Evolutionary conservation across 257 asterid species (phyloP).

Genomic region (Catharanthus roseus): DNA sequence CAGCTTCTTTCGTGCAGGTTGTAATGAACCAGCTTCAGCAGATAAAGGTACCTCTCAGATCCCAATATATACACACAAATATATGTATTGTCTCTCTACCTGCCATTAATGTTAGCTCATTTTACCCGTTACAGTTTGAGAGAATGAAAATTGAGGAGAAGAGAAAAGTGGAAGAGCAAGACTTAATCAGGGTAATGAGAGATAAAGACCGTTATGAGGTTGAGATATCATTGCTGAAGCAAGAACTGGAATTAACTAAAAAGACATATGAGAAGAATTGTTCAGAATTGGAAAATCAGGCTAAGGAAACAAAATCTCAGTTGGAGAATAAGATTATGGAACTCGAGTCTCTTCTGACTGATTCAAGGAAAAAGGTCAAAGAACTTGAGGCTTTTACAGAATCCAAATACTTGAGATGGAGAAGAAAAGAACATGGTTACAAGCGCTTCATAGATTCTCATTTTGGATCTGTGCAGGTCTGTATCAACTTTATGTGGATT

Average conservation of each 20-base stretch:
- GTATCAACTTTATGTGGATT: constrained; percentile 16
- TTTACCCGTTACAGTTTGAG: constrained; percentile 50
- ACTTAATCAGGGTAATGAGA: constrained; percentile 46
- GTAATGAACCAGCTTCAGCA: constrained; percentile 51
- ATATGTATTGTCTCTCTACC: constrained; percentile 5
- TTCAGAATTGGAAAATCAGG: constrained; percentile 46
- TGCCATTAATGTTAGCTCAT: constrained; percentile 11
- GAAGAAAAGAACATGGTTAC: constrained; percentile 70
- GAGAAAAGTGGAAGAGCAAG: constrained; percentile 52
- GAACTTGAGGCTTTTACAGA: constrained; percentile 81
- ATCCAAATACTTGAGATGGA: constrained; percentile 67
- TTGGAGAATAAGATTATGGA: constrained; percentile 58
- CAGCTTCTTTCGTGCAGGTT: constrained; percentile 43
- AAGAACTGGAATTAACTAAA: constrained; percentile 49
- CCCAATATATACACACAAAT: not conserved
- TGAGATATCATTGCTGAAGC: constrained; percentile 47
- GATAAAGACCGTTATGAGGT: constrained; percentile 53
- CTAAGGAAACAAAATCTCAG: constrained; percentile 46
- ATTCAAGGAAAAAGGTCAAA: constrained; percentile 60
- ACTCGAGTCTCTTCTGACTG: constrained; percentile 55
- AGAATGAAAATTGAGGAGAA: constrained; percentile 63
- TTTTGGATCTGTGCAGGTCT: constrained; percentile 65
- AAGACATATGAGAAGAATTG: constrained; percentile 46
- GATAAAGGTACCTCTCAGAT: constrained; percentile 32
- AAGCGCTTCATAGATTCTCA: constrained; percentile 68